A percentile compares a stretch with the other conserved stretches of the same genome.
phyloP scores from a whole-genome alignment of 148 eudicot species.

The Persicaria maculosa region DNA sequence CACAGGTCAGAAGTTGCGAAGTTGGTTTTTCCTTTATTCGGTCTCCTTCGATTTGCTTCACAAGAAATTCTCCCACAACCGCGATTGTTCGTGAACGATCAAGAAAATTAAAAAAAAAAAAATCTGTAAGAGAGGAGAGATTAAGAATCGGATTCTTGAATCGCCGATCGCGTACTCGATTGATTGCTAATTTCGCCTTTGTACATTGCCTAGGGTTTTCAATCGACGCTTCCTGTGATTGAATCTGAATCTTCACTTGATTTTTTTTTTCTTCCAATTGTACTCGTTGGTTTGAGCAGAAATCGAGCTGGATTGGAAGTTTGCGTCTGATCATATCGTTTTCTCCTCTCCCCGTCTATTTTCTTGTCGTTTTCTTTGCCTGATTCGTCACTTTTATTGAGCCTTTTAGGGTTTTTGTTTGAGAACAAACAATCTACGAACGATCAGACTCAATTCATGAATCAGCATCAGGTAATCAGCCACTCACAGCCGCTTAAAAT shows the following conservation, averaged over 20 bases:
- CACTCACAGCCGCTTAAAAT: conserved; percentile 8
- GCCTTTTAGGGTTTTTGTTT: conserved; percentile 10
- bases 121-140: neutral
- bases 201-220: neutral
- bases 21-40: neutral
- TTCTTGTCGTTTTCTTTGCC: neutral
- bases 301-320: neutral
- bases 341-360: no score
- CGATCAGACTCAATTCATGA: conserved; percentile 16
- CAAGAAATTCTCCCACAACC: neutral
- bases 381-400: neutral
- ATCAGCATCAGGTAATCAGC: conserved; percentile 16
- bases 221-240: neutral
- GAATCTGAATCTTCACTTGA: neutral
- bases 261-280: neutral
- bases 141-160: neutral
- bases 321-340: no score
- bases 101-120: neutral
- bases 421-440: neutral
- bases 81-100: neutral
- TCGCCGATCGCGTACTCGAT: neutral
- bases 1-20: neutral
- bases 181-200: neutral
- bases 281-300: neutral
- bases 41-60: conserved; percentile 7